Evolutionary conservation across 2,329 filamentous ascomycete species (phyloP), one percentile per base, ranked within the genome.

Genomic region (Talaromyces sp.): DNA sequence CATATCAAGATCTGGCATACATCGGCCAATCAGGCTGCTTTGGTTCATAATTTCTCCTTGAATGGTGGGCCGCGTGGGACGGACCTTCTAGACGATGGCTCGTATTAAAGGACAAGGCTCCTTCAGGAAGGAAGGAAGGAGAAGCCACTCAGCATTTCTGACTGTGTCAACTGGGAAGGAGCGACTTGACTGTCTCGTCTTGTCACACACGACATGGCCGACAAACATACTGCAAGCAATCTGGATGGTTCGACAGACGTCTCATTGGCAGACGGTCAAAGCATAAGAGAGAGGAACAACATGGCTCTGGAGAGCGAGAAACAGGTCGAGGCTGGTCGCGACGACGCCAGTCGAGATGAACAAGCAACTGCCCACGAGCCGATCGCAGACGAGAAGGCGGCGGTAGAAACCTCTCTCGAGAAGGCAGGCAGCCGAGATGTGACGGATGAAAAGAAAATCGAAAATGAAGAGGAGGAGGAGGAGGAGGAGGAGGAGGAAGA

Each of bases 401-500:
- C 36, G 5, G 56, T 58, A 13, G 56, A 58, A 2, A 25, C 3
- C 8, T 5, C 56, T 11, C 56, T 59, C 13, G 34, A 43, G 17
- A 38, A 38, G 17, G 15, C 22, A n/a, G 10, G 13, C 25, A 45
- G 36, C 56, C n/a, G 8, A 15, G 56, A 59, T 27, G 19, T 38
- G 22, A 3, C 36, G 3, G 13, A 29, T 5, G 56, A 45, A 19
- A 45, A 40, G 27, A 22, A 27, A n/a, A 29, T 13, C 15, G 22
- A 58, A 43, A 29, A 27, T 5, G 56, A 43, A 29, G 38, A 43
- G 8, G 31, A 25, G 10, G 54, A 36, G 17, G 47, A 25, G 10
- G 47, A 51, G 19, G 22, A 54, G 34, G 34, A 36, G 15, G 62
- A 72, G 2, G 69, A 73, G n/a, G 62, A 72, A 2, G 69, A 73